Base-by-base conservation (phyloP, 805 yeast species). In the Metschnikowia matae region DNA sequence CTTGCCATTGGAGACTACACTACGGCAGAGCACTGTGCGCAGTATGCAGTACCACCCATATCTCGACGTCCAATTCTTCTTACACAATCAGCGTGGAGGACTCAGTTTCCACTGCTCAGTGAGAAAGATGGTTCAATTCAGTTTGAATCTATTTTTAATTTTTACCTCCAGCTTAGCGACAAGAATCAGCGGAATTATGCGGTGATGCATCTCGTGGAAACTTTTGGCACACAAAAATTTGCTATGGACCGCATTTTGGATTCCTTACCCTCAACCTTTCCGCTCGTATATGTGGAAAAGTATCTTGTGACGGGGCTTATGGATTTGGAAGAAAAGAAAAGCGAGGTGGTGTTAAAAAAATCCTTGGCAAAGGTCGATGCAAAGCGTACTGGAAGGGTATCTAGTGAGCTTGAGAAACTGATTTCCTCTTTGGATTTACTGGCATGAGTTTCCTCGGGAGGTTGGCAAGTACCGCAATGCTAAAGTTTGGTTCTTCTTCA, bases 11-110 rank as follows among this genome's bases (percentile, higher is more conserved):
- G 60, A 7, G 78, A 73, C 50, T 70, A 51, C 51, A 62, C 68
- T 5, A 52, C 65, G 4, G 75, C 76, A 3, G 78, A 73, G 44
- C 60, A 57, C 46, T 54, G 58, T 40, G 69, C 68, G 0, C 32
- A 66, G 1, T 44, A 57, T 39, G 59, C 56, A 3, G 48, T 48
- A 8, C 52, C 65, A 6, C 69, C 70, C 0, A 48, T 53, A 3
- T 65, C 70, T 3, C 41, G 56, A 6, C 46, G 38, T 1, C 48
- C 54, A 5, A 60, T 54, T 33, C 66, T 63, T 49, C 49, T 52
- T n/a, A 43, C 48, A 3, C 43, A 48, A 15, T 3, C 23, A 14
- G 40, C 23, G 4, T 23, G 23, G 20, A 26, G n/a, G 7, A 7
- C 7, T 18, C 21, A 33, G 8, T 21, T n/a, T 11, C 44, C 17